Conservation (phyloP, 768 basidiomycete species). For the Lactarius hengduanensis region DNA sequence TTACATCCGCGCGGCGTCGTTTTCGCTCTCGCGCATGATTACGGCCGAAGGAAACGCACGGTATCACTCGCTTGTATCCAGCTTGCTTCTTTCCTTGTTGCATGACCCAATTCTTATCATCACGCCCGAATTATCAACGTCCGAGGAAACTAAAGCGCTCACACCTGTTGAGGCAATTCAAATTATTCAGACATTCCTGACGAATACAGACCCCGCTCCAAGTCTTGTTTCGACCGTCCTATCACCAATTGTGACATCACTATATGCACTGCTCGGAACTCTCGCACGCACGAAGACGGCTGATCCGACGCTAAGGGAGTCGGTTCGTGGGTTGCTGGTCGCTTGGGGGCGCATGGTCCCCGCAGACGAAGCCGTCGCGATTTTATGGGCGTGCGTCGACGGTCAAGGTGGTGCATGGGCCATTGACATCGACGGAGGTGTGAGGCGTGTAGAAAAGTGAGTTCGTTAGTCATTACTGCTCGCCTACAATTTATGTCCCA, state of each 20-base stretch:
- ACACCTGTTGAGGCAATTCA: slow-evolving; percentile 45
- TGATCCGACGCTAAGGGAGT: slow-evolving; percentile 63
- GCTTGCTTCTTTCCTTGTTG: slow-evolving; percentile 46
- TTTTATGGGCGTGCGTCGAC: slow-evolving; percentile 59
- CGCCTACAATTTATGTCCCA: background rate
- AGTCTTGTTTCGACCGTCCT: slow-evolving; percentile 58
- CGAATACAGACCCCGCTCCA: slow-evolving; percentile 80
- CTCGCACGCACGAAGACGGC: slow-evolving; percentile 55
- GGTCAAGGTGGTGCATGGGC: slow-evolving; percentile 55
- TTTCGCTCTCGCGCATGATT: slow-evolving; percentile 66
- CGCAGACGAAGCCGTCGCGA: slow-evolving; percentile 48
- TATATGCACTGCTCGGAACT: slow-evolving; percentile 63
- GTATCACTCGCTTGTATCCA: slow-evolving; percentile 35
- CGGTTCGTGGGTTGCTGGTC: slow-evolving; percentile 55
- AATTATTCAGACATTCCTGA: slow-evolving; percentile 54
- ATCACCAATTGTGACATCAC: slow-evolving; percentile 61
- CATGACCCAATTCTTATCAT: slow-evolving; percentile 50
- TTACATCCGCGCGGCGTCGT: slow-evolving; percentile 63
- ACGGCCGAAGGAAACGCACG: slow-evolving; percentile 37
- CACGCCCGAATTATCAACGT: slow-evolving; percentile 11
- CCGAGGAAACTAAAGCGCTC: slow-evolving; percentile 13
- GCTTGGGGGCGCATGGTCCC: slow-evolving; percentile 76
- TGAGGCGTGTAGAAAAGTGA: slow-evolving; percentile 46
- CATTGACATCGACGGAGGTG: slow-evolving; percentile 52
- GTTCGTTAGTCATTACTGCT: slow-evolving; percentile 29